These are phyloP conservation scores for Vanrija sp. DNA, from an alignment of 1,284 basidiomycete species.

Conservation along the genomic window DNA sequence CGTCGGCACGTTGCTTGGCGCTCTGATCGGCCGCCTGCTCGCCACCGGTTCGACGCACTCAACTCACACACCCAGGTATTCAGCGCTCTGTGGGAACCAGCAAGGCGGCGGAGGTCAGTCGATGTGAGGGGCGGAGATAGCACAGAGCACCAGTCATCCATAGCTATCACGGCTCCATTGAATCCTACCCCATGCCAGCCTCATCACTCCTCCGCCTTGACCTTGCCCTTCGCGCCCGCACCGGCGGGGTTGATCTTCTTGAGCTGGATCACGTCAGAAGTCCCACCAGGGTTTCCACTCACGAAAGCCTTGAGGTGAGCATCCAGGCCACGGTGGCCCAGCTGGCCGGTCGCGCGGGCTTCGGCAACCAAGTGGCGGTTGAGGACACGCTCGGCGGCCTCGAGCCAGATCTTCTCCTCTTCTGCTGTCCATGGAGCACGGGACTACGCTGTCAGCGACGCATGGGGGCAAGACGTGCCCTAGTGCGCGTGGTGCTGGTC, in stretches of 20 bases:
- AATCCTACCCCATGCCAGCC: not conserved
- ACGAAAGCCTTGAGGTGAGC: constrained; percentile 28
- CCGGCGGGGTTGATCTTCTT: not conserved
- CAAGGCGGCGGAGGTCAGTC: too few relatives aligned
- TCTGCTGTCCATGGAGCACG: constrained; percentile 18
- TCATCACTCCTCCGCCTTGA: not conserved
- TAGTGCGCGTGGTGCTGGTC: too few relatives aligned
- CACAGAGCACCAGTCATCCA: not conserved
- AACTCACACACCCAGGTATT: too few relatives aligned
- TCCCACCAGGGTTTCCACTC: constrained; percentile 3
- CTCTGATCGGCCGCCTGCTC: too few relatives aligned
- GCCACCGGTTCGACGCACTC: too few relatives aligned
- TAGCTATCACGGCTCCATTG: too few relatives aligned
- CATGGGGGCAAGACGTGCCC: too few relatives aligned
- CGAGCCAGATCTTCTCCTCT: constrained; percentile 24
- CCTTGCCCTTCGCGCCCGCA: too few relatives aligned
- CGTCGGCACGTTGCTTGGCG: too few relatives aligned
- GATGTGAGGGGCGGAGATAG: not conserved
- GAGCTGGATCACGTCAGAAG: constrained; percentile 9
- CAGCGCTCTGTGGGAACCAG: too few relatives aligned
- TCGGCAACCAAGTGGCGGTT: constrained; percentile 9
- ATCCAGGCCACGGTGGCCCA: constrained; percentile 19
- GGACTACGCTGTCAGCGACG: not conserved
- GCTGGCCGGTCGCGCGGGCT: constrained; percentile 25
- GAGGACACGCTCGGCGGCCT: constrained; percentile 13